Conservation (phyloP, 805 yeast genomes). For the Spathaspora gorwiae region DNA sequence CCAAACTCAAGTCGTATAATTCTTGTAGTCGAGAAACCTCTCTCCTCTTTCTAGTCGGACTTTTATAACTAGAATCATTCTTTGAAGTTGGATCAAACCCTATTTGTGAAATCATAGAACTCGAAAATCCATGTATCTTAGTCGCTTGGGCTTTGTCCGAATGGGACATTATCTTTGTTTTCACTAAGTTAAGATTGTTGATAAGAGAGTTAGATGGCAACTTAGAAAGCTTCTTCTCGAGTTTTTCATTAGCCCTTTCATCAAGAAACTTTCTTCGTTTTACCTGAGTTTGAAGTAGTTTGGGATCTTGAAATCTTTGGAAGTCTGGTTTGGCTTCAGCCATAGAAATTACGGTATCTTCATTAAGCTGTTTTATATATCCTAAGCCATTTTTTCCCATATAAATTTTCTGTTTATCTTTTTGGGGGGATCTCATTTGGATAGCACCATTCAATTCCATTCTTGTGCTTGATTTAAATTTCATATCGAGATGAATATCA, state of each 20-base stretch:
- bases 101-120: conserved; percentile 33
- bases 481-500: conserved; percentile 63
- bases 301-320: conserved; percentile 45
- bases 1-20: conserved; percentile 17
- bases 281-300: conserved; percentile 35
- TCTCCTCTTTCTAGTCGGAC: conserved; percentile 9
- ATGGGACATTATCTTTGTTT: not conserved
- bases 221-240: conserved; percentile 31
- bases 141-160: not conserved
- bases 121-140: conserved; percentile 27
- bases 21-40: conserved; percentile 14
- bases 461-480: conserved; percentile 50
- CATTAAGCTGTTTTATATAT: conserved; percentile 6
- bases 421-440: conserved; percentile 50
- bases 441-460: conserved; percentile 70
- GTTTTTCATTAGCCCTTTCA: conserved; percentile 25
- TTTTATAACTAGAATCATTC: conserved; percentile 2
- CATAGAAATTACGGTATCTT: conserved; percentile 3
- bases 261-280: conserved; percentile 28
- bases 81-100: conserved; percentile 50
- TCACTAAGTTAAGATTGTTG: conserved; percentile 2
- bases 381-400: conserved; percentile 15
- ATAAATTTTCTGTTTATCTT: conserved; percentile 17
- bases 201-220: conserved; percentile 6
- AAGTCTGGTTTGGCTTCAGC: conserved; percentile 27